Evolutionary conservation across 2,329 filamentous ascomycete species (phyloP), one percentile per base, ranked within the genome.

Genomic region (Arthrobotrys conoides): DNA sequence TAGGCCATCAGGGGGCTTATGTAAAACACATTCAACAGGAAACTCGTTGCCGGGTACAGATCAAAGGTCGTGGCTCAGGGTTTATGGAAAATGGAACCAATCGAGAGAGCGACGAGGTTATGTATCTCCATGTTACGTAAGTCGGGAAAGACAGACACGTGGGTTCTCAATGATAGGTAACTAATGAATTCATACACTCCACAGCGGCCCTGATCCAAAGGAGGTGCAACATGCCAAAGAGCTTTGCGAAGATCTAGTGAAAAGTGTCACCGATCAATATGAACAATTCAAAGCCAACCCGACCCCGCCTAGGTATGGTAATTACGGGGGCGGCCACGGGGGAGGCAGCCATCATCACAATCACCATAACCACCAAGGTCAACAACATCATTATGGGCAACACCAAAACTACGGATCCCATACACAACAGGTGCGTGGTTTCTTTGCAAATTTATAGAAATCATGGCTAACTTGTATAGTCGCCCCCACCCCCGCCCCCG

Each of bases 11-110:
- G 36, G 96, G 96, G 77, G 92, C 93, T 51, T 97, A 98, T 83
- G 96, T 99, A 79, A 99, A 99, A 85, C 95, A 97, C 83, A 98
- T 99, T 81, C 96, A 98, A 85, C 91, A 94, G 83, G 94, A 97
- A 85, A 98, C 96, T 14, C 89, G 93, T 80, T 98, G 96, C 84
- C 93, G 95, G 82, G 96, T 99, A 27, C 96, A 99, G 84, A 99
- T 99, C 86, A 99, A 99, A 84, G 96, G 96, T 18, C 93, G 93
- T 80, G 94, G 94, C 46, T 98, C 94, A 67, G 96, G 96, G 14
- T 99, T 97, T 84, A 91, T 97, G 83, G 96, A 99, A 84, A 90
- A 91, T 57, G 90, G 91, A 36, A 96, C 94, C n/a, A 92, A 93
- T 80, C 89, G 87, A 49, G 96, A 99, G 85, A 97, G 93, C 81